These are phyloP conservation scores for Paecilomyces fulvus DNA, from an alignment of 2,329 filamentous ascomycete species.

Conservation along the genomic window DNA sequence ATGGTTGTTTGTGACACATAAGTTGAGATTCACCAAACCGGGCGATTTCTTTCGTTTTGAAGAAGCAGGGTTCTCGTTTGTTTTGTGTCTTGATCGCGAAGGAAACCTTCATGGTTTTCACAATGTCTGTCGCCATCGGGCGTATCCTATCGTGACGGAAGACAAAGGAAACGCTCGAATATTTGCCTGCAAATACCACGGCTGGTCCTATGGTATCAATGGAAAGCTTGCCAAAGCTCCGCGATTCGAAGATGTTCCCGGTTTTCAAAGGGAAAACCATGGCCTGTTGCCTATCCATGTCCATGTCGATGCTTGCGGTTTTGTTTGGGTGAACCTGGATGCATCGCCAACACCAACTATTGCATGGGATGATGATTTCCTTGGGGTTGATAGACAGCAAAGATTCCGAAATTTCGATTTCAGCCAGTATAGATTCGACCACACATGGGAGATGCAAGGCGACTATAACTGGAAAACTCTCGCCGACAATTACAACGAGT, in stretches of 20 bases:
- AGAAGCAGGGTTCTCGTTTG: slow-evolving; percentile 50
- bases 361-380: slow-evolving; percentile 47
- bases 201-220: slow-evolving; percentile 49
- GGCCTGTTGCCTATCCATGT: slow-evolving; percentile 47
- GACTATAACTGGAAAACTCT: slow-evolving; percentile 55
- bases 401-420: slow-evolving; percentile 42
- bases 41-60: slow-evolving; percentile 51
- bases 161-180: slow-evolving; percentile 42
- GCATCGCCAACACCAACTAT: slow-evolving; percentile 23
- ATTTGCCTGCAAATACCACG: slow-evolving; percentile 52
- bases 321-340: slow-evolving; percentile 54
- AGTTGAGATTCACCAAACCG: slow-evolving; percentile 39
- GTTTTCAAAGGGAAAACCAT: slow-evolving; percentile 46
- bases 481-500: slow-evolving; percentile 57
- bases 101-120: slow-evolving; percentile 49
- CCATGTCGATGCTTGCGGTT: slow-evolving; percentile 45
- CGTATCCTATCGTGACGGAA: slow-evolving; percentile 46
- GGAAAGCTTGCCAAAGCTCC: slow-evolving; percentile 52
- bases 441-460: slow-evolving; percentile 49
- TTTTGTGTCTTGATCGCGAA: slow-evolving; percentile 41
- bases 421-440: slow-evolving; percentile 47
- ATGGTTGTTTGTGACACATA: slow-evolving; percentile 25
- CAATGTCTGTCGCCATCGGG: slow-evolving; percentile 52
- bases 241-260: slow-evolving; percentile 45
- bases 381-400: slow-evolving; percentile 39